Evolutionary conservation across 192 early-diverging fungal genomes (phyloP), one percentile per base, ranked within the genome.

Genomic region (Dissophora ornata): DNA sequence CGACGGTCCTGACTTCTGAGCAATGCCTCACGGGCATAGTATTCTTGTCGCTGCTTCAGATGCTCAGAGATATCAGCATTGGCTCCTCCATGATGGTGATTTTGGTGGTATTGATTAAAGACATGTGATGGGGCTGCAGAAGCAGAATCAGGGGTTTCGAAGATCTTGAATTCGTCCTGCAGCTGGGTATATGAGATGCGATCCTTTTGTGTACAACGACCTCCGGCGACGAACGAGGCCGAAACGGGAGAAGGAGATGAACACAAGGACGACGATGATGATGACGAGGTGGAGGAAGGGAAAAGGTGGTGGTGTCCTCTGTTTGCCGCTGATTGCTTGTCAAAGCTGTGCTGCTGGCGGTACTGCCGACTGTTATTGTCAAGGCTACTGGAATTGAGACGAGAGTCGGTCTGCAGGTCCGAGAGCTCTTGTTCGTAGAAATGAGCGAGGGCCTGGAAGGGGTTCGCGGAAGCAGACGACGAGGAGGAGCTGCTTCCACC

Each of bases 361-460:
- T 32, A 55, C 16, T 61, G 63, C n/a, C 68, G 50, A 47, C 51
- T 54, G 5, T 10, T 50, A 12, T 45, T 45, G 44, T 45, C 18
- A n/a, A 9, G 4, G 44, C 34, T 50, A 28, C 6, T 18, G 30
- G 19, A 21, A 34, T 47, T 42, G 62, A 42, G 21, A 26, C 29
- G 19, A 12, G 59, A 48, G 42, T 75, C 71, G 5, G 56, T 48
- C 3, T 75, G 57, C 2, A 42, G 32, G 12, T 67, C 63, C 24
- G 57, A 48, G 33, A 77, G 56, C 34, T 77, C 73, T 34, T 77
- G 73, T 22, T 77, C 73, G 21, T 77, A 77, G 62, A 77, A 67
- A 38, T 77, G 64, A 21, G 73, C 25, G 10, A 77, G 53, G 9
- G 64, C 62, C 53, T 57, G 64, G 59, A 77, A 57, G 1, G 73